These are phyloP conservation scores for Acanthamoeba healyi DNA, from an alignment of 208 protist genomes.

Conservation along the genomic window DNA sequence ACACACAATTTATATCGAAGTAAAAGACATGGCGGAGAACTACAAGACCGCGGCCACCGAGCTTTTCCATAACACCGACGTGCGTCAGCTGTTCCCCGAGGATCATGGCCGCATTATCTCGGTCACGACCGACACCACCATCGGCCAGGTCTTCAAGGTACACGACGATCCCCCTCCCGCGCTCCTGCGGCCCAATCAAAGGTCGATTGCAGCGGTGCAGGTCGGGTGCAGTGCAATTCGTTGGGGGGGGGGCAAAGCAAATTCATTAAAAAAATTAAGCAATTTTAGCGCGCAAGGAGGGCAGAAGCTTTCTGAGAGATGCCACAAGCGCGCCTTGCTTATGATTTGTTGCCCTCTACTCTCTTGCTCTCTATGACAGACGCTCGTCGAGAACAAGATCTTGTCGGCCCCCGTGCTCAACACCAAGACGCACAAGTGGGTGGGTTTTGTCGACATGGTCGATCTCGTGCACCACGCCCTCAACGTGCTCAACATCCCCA, in stretches of 20 bases:
- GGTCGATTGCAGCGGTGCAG: too few species aligned
- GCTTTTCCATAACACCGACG: not conserved
- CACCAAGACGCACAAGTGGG: conserved; percentile 32
- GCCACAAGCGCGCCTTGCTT: too few species aligned
- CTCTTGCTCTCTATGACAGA: conserved; percentile 23
- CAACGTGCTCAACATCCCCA: conserved; percentile 40
- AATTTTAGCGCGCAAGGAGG: too few species aligned
- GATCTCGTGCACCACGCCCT: conserved; percentile 75
- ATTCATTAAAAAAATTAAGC: too few species aligned
- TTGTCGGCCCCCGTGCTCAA: conserved; percentile 74
- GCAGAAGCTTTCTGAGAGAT: too few species aligned
- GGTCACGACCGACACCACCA: not conserved
- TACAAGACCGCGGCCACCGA: not conserved
- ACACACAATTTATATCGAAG: too few species aligned
- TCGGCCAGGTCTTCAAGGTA: conserved; percentile 20
- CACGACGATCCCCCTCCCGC: too few species aligned
- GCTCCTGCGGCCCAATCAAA: too few species aligned
- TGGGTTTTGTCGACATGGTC: conserved; percentile 77
- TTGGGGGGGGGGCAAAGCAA: too few species aligned
- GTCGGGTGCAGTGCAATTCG: too few species aligned
- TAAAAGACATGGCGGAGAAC: not conserved
- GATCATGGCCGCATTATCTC: conserved; percentile 4
- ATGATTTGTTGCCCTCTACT: not conserved
- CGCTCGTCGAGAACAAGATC: conserved; percentile 76
- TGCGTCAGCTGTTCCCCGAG: conserved; percentile 30